Base-by-base conservation (phyloP, 306 rosid species). In the Prunus mume region DNA sequence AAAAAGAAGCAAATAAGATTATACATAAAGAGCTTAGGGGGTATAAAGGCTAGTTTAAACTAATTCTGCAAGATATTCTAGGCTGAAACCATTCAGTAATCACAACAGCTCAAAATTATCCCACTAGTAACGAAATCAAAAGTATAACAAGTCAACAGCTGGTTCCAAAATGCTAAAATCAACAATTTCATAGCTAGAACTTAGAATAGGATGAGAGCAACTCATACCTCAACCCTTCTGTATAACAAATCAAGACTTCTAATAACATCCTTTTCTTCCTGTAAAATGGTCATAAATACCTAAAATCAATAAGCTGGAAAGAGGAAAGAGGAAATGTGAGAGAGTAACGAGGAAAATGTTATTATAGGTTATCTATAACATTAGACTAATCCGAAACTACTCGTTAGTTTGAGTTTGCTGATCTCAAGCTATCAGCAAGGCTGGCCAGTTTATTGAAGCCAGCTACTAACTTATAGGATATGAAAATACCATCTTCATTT, bases 191-290 rank as follows among this genome's bases (percentile, higher is more conserved):
- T 38, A 51, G 60, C 43, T 20, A 65, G 20, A 69, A 41, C 38
- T 12, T 27, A 45, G 68, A 78, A 19, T 73, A 62, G 47, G 58
- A 62, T 19, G 72, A 46, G 27, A 79, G 55, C 25, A 78, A 52
- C 34, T 70, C 76, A 50, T 84, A 95, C 98, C 97, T 95, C 97
- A 24, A 92, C 92, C 88, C 97, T 90, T 87, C 98, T 87, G 83
- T 90, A 95, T 56, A 92, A 79, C 83, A 95, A 78, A 88, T 92
- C 96, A 79, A 95, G 89, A 79, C 97, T 85, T 88, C 97, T 86
- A 83, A 95, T 70, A 65, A 89, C 97, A 83, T 95, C 97, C 88
- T 92, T 95, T 82, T 92, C 98, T 9, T 95, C 96, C 97, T 95
- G 91, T 56, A 71, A 80, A 79, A 64, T 66, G 55, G 76, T 70